phyloP scores from a whole-genome alignment of 768 basidiomycete genomes.

The Panaeolus papilionaceus region DNA sequence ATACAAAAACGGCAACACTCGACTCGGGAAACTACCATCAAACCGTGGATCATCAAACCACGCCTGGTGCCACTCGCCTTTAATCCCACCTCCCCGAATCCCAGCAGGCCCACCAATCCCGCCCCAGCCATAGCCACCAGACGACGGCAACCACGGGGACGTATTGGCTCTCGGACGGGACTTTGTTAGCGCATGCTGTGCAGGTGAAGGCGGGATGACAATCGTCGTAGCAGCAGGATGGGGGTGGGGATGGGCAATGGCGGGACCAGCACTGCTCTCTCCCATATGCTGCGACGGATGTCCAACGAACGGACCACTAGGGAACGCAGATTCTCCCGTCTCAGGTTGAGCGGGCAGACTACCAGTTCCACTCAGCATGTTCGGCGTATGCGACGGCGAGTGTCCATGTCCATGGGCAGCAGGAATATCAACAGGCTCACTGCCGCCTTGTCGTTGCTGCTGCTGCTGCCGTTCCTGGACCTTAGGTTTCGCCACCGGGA shows the following conservation, averaged over 20 bases:
- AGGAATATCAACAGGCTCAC: slow-evolving; percentile 14
- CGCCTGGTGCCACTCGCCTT: slow-evolving; percentile 76
- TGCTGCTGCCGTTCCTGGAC: slow-evolving; percentile 12
- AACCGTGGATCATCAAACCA: slow-evolving; percentile 96
- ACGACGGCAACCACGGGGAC: slow-evolving; percentile 60
- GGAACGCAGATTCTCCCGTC: neutral
- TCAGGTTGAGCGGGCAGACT: slow-evolving; percentile 23
- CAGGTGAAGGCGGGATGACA: neutral
- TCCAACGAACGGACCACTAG: neutral
- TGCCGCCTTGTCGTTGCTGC: slow-evolving; percentile 12
- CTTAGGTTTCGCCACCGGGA: slow-evolving; percentile 21
- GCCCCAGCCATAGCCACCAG: neutral
- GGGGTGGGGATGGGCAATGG: no score
- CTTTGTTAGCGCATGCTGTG: slow-evolving; percentile 31
- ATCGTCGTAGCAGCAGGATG: neutral
- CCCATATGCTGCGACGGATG: neutral
- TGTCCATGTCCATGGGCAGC: slow-evolving; percentile 9
- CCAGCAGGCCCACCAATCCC: neutral
- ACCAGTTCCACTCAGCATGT: slow-evolving; percentile 19
- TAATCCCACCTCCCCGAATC: slow-evolving; percentile 39
- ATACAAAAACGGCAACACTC: slow-evolving; percentile 92
- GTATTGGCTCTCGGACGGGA: slow-evolving; percentile 75
- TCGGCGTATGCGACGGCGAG: neutral
- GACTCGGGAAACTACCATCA: slow-evolving; percentile 94
- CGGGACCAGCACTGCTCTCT: neutral